Conservation (phyloP, 345 rosid genomes). For the Citrus sinensis region DVS_A1.0 CM039165.1:19566501-19567000, state of each 20-base stretch:
- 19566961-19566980: conserved; percentile 25
- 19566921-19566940: conserved; percentile 60
- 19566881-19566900: conserved; percentile 42
- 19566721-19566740: no score
- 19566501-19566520: background rate
- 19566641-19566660: no score
- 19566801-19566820: background rate
- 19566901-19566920: conserved; percentile 29
- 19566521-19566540: no score
- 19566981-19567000: conserved; percentile 18
- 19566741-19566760: no score
- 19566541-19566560: background rate
- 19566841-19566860: background rate
- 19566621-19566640: background rate
- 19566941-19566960: conserved; percentile 30
- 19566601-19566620: background rate
- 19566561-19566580: background rate
- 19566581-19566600: background rate
- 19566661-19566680: no score
- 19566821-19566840: background rate
- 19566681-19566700: no score
- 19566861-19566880: conserved; percentile 17
- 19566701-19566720: no score
- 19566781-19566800: no score
- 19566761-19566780: no score